Base-by-base conservation (phyloP, 2,329 filamentous ascomycete genomes). In the Colletotrichum sp. region DNA sequence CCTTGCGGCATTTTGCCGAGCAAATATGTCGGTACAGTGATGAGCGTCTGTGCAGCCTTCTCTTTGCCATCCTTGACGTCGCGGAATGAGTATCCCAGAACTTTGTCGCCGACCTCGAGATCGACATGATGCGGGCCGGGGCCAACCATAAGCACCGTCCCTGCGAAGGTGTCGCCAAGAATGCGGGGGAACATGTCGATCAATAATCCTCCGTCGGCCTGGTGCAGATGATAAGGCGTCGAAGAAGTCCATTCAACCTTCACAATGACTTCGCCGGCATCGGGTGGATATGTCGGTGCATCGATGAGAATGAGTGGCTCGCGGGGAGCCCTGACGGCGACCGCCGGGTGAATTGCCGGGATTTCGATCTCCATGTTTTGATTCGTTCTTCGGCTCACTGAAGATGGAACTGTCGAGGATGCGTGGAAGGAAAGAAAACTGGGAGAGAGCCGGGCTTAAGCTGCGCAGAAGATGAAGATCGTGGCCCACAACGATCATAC, bases 201-300 rank as follows among this genome's bases (percentile, higher is more conserved):
- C 15, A 92, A 80, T 0, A 93, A 84, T 0, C 90, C 90, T 44
- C 91, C 91, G 78, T 93, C 91, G 60, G 90, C 89, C 75, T 91
- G 88, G 82, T 93, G 92, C 7, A 93, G 84, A 78, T 93, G 91
- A 0, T 93, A 84, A 0, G 92, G 92, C 2, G 90, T 91, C 2
- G 91, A 92, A 4, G 90, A 88, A 3, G 90, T 91, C 89, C 90
- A 93, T 73, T 88, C 84, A 12, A 91, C 88, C 30, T 85, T 87
- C 55, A 93, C 83, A 18, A 88, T 86, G 39, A 92, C 87, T 81
- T 93, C 88, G 44, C 88, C 86, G 2, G 81, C 79, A 2, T 78
- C 75, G 0, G 88, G 88, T 7, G 81, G 68, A 44, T 81, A 52
- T 16, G 83, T 84, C 6, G 81, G 81, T 7, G 75, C 69, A 32